Evolutionary conservation across 495 filamentous ascomycete genomes (phyloP).

Genomic region (Astrothelium subdiscretum): DNA sequence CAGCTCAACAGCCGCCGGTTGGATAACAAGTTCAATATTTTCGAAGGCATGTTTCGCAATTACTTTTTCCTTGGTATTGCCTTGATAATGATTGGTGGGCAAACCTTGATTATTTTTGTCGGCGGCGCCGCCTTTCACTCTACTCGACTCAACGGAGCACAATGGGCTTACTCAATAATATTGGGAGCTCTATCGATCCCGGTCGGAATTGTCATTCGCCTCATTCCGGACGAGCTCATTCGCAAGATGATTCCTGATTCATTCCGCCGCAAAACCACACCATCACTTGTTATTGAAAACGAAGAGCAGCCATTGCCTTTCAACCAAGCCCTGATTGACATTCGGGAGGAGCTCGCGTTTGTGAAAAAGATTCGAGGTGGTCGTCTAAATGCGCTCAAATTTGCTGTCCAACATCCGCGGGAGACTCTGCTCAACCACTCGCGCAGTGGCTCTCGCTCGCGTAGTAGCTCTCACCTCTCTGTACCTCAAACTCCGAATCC

Average conservation of each 20-base stretch:
- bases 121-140: conserved; percentile 63
- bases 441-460: conserved; percentile 61
- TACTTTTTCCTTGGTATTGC: conserved; percentile 76
- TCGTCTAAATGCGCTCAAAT: conserved; percentile 74
- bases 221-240: conserved; percentile 60
- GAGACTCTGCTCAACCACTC: conserved; percentile 61
- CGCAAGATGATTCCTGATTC: conserved; percentile 39
- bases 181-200: conserved; percentile 61
- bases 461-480: conserved; percentile 46
- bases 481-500: conserved; percentile 55
- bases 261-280: conserved; percentile 25
- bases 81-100: conserved; percentile 69
- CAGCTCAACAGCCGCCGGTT: conserved; percentile 74
- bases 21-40: conserved; percentile 83
- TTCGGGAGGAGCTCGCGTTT: conserved; percentile 39
- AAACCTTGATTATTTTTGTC: conserved; percentile 67
- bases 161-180: conserved; percentile 67
- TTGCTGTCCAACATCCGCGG: conserved; percentile 67
- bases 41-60: conserved; percentile 72
- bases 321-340: conserved; percentile 27
- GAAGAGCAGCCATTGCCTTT: conserved; percentile 58
- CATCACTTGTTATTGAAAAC: conserved; percentile 45
- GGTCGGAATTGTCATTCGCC: conserved; percentile 57
- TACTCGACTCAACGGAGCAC: conserved; percentile 44
- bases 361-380: conserved; percentile 66